phyloP scores from a whole-genome alignment of 352 stramenopile species.

The Phytophthora europaea region DNA sequence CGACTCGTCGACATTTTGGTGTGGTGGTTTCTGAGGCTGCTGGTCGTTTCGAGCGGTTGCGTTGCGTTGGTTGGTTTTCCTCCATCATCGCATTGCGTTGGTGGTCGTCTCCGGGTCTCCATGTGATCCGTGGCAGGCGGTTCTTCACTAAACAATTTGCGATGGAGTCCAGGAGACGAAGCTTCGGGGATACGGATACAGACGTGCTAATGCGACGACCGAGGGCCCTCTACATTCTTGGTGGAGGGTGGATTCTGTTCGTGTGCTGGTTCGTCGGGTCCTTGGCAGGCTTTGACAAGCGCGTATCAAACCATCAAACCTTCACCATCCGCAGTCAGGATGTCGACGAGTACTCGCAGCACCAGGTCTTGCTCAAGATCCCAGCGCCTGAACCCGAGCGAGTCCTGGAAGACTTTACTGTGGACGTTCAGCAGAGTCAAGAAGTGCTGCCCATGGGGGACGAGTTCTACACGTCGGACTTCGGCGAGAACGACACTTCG shows the following conservation, averaged over 20 bases:
- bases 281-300: slow-evolving; percentile 25
- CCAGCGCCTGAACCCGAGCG: slow-evolving; percentile 14
- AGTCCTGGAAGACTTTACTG: slow-evolving; percentile 9
- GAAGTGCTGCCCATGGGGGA: slow-evolving; percentile 49
- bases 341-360: slow-evolving; percentile 20
- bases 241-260: slow-evolving; percentile 36
- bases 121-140: neutral
- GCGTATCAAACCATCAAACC: slow-evolving; percentile 6
- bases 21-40: slow-evolving; percentile 2
- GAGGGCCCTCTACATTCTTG: slow-evolving; percentile 30
- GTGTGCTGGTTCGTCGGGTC: slow-evolving; percentile 42
- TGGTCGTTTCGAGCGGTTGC: slow-evolving; percentile 29
- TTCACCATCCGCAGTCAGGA: slow-evolving; percentile 27
- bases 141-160: slow-evolving; percentile 26
- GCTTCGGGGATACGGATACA: neutral
- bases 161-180: slow-evolving; percentile 27
- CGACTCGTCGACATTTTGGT: slow-evolving; percentile 15
- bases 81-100: neutral
- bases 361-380: slow-evolving; percentile 33
- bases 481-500: slow-evolving; percentile 49
- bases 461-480: slow-evolving; percentile 57
- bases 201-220: slow-evolving; percentile 15
- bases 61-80: slow-evolving; percentile 8
- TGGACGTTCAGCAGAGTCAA: slow-evolving; percentile 33
- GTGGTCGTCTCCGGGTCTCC: neutral